Evolutionary conservation across 345 rosid species (phyloP).

Genomic region (Citrus mangshanensis): DNA sequence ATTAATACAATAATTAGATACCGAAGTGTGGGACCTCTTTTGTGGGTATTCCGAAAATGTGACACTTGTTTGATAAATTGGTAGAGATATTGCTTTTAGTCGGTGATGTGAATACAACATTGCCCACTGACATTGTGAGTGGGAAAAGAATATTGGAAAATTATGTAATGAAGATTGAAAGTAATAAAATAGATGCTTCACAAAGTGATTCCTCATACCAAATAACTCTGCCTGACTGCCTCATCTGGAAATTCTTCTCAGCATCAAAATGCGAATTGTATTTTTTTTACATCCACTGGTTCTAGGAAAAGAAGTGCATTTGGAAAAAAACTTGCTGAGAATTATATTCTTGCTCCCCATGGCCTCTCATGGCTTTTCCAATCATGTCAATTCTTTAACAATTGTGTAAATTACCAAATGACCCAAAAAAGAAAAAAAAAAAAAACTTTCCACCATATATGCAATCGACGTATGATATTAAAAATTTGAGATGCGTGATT

Average conservation of each 20-base stretch:
- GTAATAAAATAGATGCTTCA: conserved; percentile 17
- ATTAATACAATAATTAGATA: not conserved
- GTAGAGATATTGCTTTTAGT: not conserved
- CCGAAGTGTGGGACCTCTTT: not conserved
- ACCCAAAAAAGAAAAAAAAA: too few relatives aligned
- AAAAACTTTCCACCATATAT: too few relatives aligned
- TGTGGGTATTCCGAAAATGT: not conserved
- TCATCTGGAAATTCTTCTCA: not conserved
- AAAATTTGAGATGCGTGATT: too few relatives aligned
- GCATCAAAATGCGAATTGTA: conserved; percentile 9
- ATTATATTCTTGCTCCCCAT: conserved; percentile 9
- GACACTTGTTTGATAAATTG: not conserved
- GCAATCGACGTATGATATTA: too few relatives aligned
- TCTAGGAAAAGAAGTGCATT: not conserved
- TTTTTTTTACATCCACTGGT: not conserved
- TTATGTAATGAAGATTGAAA: not conserved
- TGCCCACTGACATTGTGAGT: not conserved
- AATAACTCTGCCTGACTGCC: conserved; percentile 1
- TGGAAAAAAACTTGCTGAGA: not conserved
- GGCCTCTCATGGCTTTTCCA: not conserved
- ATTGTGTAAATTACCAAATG: not conserved
- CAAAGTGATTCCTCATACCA: conserved; percentile 13
- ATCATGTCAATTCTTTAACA: not conserved
- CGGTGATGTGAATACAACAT: not conserved
- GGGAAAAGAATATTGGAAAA: conserved; percentile 12